Base-by-base conservation (phyloP, 345 rosid species). In the Murraya koenigii region DNA sequence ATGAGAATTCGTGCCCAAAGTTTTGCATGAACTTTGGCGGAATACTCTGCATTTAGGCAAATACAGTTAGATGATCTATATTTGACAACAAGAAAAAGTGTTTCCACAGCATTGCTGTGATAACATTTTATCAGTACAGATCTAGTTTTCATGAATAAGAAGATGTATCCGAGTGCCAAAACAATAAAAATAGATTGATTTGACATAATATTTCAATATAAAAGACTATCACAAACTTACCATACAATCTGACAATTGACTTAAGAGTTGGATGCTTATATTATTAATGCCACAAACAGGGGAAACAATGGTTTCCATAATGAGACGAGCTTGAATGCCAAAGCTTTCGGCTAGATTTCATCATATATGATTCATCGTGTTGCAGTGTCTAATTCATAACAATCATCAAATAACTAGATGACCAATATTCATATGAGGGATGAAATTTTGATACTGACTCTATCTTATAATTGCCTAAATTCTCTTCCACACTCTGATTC, bases 1-100 rank as follows among this genome's bases (percentile, higher is more conserved):
- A 65, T 59, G 88, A 71, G n/a, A 88, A 87, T 67, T 88, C 87
- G 26, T 76, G 75, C 41, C 75, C 74, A 62, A 75, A 79, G 44
- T 71, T 80, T 70, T 63, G 74, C 58, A 78, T 81, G 63, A 88
- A 84, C 54, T 76, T 84, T 11, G 62, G 49, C 14, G 89, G 88
- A 54, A 88, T 80, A 62, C 67, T 80, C 88, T 88, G 85, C 79
- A 23, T 71, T 22, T 10, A 30, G 3, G 25, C 6, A 0, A n/a
- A 32, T 13, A 5, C 61, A 75, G 75, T 69, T 61, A 78, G 71
- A 25, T 69, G 32, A n/a, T 32, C 15, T 22, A 23, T 56, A 65
- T 66, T 13, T 44, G 52, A 11, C 7, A 44, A 44, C 52, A 44
- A 44, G 52, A 44, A 44, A 44, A 10, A 11, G 52, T 44, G 14